Evolutionary conservation across 2,329 filamentous ascomycete species (phyloP), one percentile per base, ranked within the genome.

Genomic region (Fusarium sp.): DNA sequence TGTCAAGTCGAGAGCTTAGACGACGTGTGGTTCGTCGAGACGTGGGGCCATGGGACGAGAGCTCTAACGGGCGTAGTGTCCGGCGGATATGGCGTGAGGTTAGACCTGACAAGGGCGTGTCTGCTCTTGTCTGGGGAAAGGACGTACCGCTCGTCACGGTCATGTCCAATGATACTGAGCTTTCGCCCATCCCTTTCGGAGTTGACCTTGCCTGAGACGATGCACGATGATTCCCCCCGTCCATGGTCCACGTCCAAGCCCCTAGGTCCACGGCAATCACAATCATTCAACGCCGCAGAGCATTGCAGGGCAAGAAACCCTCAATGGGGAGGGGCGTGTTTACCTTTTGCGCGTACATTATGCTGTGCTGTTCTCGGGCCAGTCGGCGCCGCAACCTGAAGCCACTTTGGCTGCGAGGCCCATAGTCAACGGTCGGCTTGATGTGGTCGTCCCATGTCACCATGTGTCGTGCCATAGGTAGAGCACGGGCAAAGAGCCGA

Each of bases 81-180:
- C 67, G 69, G 69, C 63, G 69, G 71, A 68, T 73, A 74, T 75
- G 73, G 73, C 73, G 72, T 75, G 73, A 75, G 72, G 71, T 68
- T 61, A 69, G 66, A 36, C 55, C 36, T 53, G 62, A 65, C 70
- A 61, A 58, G 66, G 62, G 66, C 34, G 62, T 70, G 55, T 65
- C 43, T 72, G 50, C 50, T 64, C 60, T 61, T 60, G 65, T 74
- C 66, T 66, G 66, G 72, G 72, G 72, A 72, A 73, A 69, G 45
- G 54, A 63, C 62, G 58, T 56, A 52, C 38, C 56, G 43, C 44
- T 36, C 48, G 58, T 51, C 38, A 48, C n/a, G 58, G 46, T 17
- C 38, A 49, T 52, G 42, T 62, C 66, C 60, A 67, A 69, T 73
- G 54, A 66, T 40, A 57, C 58, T 46, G 39, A 54, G 40, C 49